These are phyloP conservation scores for Aureobasidium sp. DNA, from an alignment of 2,329 filamentous ascomycete genomes.

Conservation along the genomic window DNA sequence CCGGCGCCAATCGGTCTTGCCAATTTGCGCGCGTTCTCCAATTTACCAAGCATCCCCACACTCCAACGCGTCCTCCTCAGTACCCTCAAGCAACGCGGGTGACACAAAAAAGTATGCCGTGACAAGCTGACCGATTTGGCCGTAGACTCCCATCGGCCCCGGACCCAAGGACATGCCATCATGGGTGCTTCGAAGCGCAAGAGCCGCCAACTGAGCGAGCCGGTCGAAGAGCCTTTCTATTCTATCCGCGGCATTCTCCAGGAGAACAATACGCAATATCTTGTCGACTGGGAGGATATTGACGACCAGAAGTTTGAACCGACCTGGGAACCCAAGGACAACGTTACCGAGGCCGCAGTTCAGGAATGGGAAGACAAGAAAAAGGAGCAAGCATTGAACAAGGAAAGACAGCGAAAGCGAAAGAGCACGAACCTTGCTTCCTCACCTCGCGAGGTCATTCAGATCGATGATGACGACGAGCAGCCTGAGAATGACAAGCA, in stretches of 20 bases:
- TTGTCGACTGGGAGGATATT: conserved; percentile 51
- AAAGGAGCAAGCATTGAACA: background rate
- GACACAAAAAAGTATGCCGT: background rate
- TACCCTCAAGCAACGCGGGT: background rate
- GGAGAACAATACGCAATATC: conserved; percentile 37
- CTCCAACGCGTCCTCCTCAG: background rate
- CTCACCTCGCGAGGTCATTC: background rate
- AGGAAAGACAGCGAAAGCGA: background rate
- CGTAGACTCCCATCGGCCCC: background rate
- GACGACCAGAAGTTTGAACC: conserved; percentile 37
- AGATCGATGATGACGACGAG: background rate
- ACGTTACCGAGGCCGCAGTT: conserved; percentile 32
- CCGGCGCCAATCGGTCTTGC: background rate
- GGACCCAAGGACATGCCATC: background rate
- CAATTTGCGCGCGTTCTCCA: background rate
- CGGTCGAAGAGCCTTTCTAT: conserved; percentile 21
- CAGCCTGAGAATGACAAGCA: too few relatives aligned
- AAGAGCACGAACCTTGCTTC: background rate
- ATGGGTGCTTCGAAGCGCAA: background rate
- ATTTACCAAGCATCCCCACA: conserved; percentile 5
- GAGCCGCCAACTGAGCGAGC: background rate
- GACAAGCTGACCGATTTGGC: background rate
- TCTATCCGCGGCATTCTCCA: conserved; percentile 27
- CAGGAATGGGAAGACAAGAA: conserved; percentile 31
- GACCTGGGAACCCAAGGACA: conserved; percentile 44